A percentile compares a stretch with the other conserved stretches of the same genome.
Evolutionary conservation across 2,329 filamentous ascomycete species (phyloP).

Genomic region (Fusarium setosum): DNA sequence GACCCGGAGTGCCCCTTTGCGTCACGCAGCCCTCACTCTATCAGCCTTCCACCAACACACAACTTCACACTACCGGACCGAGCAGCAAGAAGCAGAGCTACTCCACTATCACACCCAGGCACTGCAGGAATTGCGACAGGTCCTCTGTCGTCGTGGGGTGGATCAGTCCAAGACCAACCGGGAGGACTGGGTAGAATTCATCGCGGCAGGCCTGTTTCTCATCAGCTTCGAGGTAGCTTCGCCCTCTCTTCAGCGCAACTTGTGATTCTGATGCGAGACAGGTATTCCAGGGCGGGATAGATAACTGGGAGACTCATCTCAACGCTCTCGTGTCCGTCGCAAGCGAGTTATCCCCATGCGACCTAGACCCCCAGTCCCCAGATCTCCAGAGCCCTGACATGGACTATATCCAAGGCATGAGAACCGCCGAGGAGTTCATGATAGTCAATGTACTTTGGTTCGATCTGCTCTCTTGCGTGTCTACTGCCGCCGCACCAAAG

Average conservation of each 20-base stretch:
- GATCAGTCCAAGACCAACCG: constrained; percentile 15
- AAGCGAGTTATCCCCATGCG: constrained; percentile 8
- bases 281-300: constrained; percentile 34
- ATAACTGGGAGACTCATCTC: constrained; percentile 37
- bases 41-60: constrained; percentile 43
- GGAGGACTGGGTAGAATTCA: constrained; percentile 40
- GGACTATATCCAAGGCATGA: constrained; percentile 22
- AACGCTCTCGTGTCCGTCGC: constrained; percentile 27
- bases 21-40: constrained; percentile 41
- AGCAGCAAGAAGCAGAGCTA: constrained; percentile 33
- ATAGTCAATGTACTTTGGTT: constrained; percentile 36
- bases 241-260: neutral
- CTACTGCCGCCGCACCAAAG: constrained; percentile 12
- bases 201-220: constrained; percentile 39
- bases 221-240: constrained; percentile 42
- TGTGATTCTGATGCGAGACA: neutral
- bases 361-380: neutral
- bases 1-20: constrained; percentile 28
- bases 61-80: constrained; percentile 25
- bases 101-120: constrained; percentile 42
- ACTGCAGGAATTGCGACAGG: constrained; percentile 38
- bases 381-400: constrained; percentile 5
- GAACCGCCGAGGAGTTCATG: constrained; percentile 31
- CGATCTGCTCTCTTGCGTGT: constrained; percentile 26
- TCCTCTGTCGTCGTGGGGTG: constrained; percentile 18